Percentiles rank a stretch among this genome's conserved stretches.
phyloP scores from a whole-genome alignment of 2,329 filamentous ascomycete species.

The Didymella arachidicola region DNA sequence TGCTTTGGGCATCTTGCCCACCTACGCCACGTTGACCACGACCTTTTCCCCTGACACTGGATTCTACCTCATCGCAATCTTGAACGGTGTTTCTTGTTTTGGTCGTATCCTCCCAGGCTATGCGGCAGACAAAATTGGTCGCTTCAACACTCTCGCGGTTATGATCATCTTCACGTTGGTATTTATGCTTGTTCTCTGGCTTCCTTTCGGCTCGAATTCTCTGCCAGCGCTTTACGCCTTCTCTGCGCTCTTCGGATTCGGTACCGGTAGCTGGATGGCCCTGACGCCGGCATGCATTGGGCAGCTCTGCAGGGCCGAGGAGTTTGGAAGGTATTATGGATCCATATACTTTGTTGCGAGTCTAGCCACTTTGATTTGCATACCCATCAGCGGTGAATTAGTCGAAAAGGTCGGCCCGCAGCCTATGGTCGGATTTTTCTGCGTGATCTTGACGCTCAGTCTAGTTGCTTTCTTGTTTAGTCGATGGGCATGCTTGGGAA shows the following conservation, averaged over 20 bases:
- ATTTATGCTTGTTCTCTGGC: constrained; percentile 48
- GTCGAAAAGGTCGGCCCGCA: constrained; percentile 45
- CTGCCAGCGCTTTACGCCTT: constrained; percentile 51
- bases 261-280: constrained; percentile 56
- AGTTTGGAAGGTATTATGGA: constrained; percentile 61
- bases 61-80: constrained; percentile 49
- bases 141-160: constrained; percentile 52
- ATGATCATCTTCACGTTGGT: constrained; percentile 48
- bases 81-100: constrained; percentile 53
- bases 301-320: constrained; percentile 56
- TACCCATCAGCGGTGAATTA: constrained; percentile 48
- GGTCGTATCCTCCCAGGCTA: constrained; percentile 53
- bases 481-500: constrained; percentile 48
- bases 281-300: constrained; percentile 58
- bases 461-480: constrained; percentile 43
- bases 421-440: constrained; percentile 47
- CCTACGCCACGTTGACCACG: constrained; percentile 51
- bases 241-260: constrained; percentile 57
- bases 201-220: constrained; percentile 44
- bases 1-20: constrained; percentile 49
- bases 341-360: constrained; percentile 53
- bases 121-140: constrained; percentile 51
- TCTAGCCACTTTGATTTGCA: constrained; percentile 47
- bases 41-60: constrained; percentile 44
- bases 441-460: constrained; percentile 43